A percentile compares a stretch with the other conserved stretches of the same genome.
Conservation (phyloP, 1,284 basidiomycete genomes). For the Rhodofomes roseus region DNA sequence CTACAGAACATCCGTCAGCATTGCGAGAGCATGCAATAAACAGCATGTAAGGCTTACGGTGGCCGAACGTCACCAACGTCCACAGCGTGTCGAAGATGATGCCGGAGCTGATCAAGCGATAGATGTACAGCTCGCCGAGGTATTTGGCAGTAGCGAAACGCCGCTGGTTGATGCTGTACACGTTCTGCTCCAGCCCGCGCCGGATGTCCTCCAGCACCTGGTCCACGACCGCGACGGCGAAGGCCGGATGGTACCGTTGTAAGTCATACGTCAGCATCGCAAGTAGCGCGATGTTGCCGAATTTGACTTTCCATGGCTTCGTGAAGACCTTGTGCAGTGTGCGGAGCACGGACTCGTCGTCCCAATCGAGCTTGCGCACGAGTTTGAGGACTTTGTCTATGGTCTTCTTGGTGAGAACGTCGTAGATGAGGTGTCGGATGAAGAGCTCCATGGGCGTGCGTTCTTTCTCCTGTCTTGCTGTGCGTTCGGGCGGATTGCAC, state of each 20-base stretch:
- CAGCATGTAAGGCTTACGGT: slow-evolving; percentile 63
- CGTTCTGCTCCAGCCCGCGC: slow-evolving; percentile 88
- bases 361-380: slow-evolving; percentile 93
- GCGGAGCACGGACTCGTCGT: slow-evolving; percentile 57
- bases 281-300: slow-evolving; percentile 84
- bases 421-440: slow-evolving; percentile 89
- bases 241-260: slow-evolving; percentile 88
- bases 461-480: slow-evolving; percentile 80
- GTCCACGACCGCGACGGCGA: slow-evolving; percentile 87
- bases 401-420: slow-evolving; percentile 86
- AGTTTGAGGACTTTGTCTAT: slow-evolving; percentile 93
- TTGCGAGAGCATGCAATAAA: background rate
- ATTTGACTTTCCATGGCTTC: slow-evolving; percentile 97
- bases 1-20: slow-evolving; percentile 35
- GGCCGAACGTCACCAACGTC: slow-evolving; percentile 94
- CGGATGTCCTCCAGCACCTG: slow-evolving; percentile 93
- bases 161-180: slow-evolving; percentile 94
- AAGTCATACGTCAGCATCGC: slow-evolving; percentile 94
- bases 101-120: slow-evolving; percentile 85
- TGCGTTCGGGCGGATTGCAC: slow-evolving; percentile 96
- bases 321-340: slow-evolving; percentile 82
- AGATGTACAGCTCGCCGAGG: slow-evolving; percentile 96
- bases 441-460: slow-evolving; percentile 90
- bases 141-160: slow-evolving; percentile 90
- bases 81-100: slow-evolving; percentile 94